Evolutionary conservation across 2,329 filamentous ascomycete species (phyloP).

Genomic region (Mycocentrospora acerina): DNA sequence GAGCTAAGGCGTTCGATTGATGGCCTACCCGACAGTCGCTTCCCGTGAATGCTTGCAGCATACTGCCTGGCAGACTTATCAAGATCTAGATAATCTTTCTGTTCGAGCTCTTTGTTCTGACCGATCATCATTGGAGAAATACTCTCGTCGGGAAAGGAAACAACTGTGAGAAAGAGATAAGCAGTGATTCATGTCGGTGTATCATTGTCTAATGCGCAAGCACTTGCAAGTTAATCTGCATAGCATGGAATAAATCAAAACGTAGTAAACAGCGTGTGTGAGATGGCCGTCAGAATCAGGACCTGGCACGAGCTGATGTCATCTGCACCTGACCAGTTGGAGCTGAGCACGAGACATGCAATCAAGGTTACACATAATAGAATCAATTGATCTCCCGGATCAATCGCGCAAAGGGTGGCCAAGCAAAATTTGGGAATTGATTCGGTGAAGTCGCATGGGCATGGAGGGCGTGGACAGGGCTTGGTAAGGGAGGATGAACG

Average conservation of each 20-base stretch:
- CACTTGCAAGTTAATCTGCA: conserved; percentile 1
- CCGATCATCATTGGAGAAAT: conserved; percentile 51
- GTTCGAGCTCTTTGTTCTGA: conserved; percentile 48
- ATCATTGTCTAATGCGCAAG: conserved; percentile 2
- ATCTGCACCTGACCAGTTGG: neutral
- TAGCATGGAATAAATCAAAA: neutral
- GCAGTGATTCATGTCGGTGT: conserved; percentile 11
- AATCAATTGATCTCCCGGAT: neutral
- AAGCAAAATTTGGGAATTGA: neutral
- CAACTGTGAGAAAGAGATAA: conserved; percentile 40
- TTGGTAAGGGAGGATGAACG: conserved; percentile 18
- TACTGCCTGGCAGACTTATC: conserved; percentile 41
- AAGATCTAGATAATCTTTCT: conserved; percentile 44
- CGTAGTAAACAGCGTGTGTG: neutral
- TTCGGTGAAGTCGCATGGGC: conserved; percentile 4
- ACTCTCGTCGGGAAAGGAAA: conserved; percentile 50
- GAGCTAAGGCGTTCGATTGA: conserved; percentile 35
- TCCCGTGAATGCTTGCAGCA: conserved; percentile 43
- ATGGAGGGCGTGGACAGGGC: conserved; percentile 2
- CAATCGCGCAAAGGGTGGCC: neutral
- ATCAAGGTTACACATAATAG: neutral
- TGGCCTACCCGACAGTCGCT: conserved; percentile 47
- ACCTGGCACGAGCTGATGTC: neutral
- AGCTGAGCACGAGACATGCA: neutral
- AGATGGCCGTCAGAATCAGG: neutral